Conservation (phyloP, 192 early-diverging fungal genomes). For the Coemansia sp. region DNA sequence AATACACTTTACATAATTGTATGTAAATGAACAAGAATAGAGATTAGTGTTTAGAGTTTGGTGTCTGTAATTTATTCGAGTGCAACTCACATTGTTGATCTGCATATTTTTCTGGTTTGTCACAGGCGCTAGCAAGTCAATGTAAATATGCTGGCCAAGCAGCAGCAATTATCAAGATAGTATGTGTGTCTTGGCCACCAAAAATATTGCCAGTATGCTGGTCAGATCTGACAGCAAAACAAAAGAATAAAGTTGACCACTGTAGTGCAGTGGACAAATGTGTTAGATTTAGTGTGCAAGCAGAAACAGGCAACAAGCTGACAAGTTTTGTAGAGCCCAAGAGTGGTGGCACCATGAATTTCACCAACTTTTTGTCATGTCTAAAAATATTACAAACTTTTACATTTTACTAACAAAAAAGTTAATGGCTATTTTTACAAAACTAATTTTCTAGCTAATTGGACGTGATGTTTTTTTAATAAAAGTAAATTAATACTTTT, state of each 20-base stretch:
- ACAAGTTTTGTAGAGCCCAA: slow-evolving; percentile 30
- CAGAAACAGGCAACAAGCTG: slow-evolving; percentile 18
- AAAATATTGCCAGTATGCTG: background rate
- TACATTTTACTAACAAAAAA: no score
- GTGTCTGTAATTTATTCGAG: no score
- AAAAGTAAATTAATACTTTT: no score
- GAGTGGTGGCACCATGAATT: slow-evolving; percentile 45
- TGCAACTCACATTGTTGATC: no score
- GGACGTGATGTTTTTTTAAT: no score
- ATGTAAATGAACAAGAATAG: background rate
- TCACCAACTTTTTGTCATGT: no score
- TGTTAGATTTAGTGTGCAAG: slow-evolving; percentile 38
- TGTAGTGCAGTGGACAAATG: slow-evolving; percentile 19
- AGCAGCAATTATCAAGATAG: background rate
- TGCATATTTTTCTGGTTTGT: no score
- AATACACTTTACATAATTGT: background rate
- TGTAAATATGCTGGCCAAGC: background rate
- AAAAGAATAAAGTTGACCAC: slow-evolving; percentile 22
- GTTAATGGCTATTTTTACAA: no score
- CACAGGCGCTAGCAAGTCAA: no score
- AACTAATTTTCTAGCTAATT: no score
- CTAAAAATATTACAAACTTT: no score
- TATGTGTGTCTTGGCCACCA: background rate
- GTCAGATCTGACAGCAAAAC: background rate
- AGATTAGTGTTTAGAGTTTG: background rate